Conservation (phyloP, 805 yeast species). For the Metschnikowia reukaufii region DNA sequence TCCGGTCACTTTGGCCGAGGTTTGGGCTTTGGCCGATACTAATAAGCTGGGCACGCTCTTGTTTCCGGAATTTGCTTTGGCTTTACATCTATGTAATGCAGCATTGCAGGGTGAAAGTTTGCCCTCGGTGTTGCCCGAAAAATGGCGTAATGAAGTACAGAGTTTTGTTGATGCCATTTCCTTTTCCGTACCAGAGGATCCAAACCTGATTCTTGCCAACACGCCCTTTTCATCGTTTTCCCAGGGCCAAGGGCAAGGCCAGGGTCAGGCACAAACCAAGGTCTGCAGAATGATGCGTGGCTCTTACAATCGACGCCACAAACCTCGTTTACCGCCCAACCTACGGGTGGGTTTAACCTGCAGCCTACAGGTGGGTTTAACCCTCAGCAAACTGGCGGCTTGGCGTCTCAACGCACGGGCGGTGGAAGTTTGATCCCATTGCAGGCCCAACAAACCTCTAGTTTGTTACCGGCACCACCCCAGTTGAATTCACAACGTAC, state of each 20-base stretch:
- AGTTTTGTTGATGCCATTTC: slow-evolving; percentile 88
- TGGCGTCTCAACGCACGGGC: slow-evolving; percentile 45
- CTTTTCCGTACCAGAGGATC: slow-evolving; percentile 68
- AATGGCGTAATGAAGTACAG: slow-evolving; percentile 77
- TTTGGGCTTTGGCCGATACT: slow-evolving; percentile 92
- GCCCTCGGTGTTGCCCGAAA: slow-evolving; percentile 70
- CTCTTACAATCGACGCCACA: slow-evolving; percentile 7
- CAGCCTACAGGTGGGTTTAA: too few species aligned
- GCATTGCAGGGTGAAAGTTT: slow-evolving; percentile 75
- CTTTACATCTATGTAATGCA: slow-evolving; percentile 81
- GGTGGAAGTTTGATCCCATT: slow-evolving; percentile 46
- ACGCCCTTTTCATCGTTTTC: slow-evolving; percentile 43
- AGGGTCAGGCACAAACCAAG: too few species aligned
- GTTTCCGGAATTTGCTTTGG: slow-evolving; percentile 92
- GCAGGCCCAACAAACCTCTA: slow-evolving; percentile 70
- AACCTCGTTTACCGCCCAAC: slow-evolving; percentile 41
- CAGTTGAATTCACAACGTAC: slow-evolving; percentile 33
- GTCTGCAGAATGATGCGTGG: slow-evolving; percentile 27
- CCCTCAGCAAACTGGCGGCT: too few species aligned
- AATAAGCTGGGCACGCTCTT: slow-evolving; percentile 79
- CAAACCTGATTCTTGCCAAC: slow-evolving; percentile 38
- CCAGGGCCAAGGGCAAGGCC: slow-evolving; percentile 8
- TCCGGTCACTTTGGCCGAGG: slow-evolving; percentile 73
- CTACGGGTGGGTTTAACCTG: too few species aligned
- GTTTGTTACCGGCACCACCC: slow-evolving; percentile 45